Base-by-base conservation (phyloP, 192 early-diverging fungal species). In the Linnemannia hyalina region DNA sequence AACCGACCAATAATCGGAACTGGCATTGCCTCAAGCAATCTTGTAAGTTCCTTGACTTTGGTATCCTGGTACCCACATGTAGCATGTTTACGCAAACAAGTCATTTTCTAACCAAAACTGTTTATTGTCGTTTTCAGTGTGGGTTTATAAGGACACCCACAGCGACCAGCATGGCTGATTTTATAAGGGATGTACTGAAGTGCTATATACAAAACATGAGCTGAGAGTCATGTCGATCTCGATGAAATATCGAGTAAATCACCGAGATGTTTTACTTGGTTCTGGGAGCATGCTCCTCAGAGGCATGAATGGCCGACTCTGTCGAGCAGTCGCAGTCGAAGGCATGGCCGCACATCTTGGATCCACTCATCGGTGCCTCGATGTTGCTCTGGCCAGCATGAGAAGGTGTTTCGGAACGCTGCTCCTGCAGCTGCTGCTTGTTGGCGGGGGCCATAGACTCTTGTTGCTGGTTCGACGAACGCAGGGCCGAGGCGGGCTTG, bases 361-460 rank as follows among this genome's bases (percentile, higher is more conserved):
- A 26, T 74, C 79, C 79, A 26, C 72, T 74, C 79, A 80, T 80
- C 13, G 79, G 79, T 41, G 79, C 79, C 79, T 80, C 79, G 46
- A 80, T 80, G n/a, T 74, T 80, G 79, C 79, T 80, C 41, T 74
- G 73, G 42, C 79, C 79, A 40, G 29, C 32, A 40, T 70, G 68
- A 23, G 79, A 74, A 10, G 71, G 79, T 5, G 79, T 74, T 42
- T 73, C 57, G 52, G 78, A 18, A 1, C 36, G 32, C 70, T 73
- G 65, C 38, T 74, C 42, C 44, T 73, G 79, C 68, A 38, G 35
- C 57, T 80, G 79, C 55, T 68, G 40, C 49, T 65, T 73, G 3
- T 35, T 18, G 11, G n/a, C 55, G n/a, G 70, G 32, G 54, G 77
- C 77, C 11, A 35, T 35, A 54, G 77, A 57, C 22, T 42, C 54